Evolutionary conservation across 2,329 filamentous ascomycete species (phyloP).

Genomic region (Gyromitra esculenta): DNA sequence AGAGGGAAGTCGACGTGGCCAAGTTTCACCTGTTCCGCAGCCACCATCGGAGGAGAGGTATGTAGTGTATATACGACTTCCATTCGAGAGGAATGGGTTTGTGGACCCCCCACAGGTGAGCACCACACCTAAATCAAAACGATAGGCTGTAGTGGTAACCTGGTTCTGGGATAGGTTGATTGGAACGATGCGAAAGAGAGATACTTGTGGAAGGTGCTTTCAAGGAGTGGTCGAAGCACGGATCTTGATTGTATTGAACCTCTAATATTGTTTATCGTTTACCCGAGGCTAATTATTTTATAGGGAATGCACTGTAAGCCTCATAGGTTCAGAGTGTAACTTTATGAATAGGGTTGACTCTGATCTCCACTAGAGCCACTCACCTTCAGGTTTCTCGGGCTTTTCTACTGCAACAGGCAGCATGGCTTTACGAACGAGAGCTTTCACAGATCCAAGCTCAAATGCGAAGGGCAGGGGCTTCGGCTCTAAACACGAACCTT

Average conservation of each 20-base stretch:
- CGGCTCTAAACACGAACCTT: slow-evolving; percentile 51
- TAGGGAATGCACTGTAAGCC: slow-evolving; percentile 80
- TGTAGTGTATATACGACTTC: slow-evolving; percentile 88
- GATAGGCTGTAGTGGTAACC: not conserved
- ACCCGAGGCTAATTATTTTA: slow-evolving; percentile 39
- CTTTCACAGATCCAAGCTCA: slow-evolving; percentile 89
- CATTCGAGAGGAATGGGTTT: slow-evolving; percentile 86
- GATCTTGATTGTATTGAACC: slow-evolving; percentile 80
- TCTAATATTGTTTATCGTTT: not conserved
- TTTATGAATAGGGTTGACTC: slow-evolving; percentile 3
- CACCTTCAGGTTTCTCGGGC: slow-evolving; percentile 85
- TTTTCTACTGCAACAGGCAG: slow-evolving; percentile 91
- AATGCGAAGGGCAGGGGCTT: slow-evolving; percentile 72
- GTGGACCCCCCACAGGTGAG: slow-evolving; percentile 85
- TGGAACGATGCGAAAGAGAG: slow-evolving; percentile 91
- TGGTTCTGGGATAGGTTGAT: slow-evolving; percentile 70
- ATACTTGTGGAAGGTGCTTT: slow-evolving; percentile 88
- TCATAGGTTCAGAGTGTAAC: slow-evolving; percentile 5
- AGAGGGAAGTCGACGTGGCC: slow-evolving; percentile 48
- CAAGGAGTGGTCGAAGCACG: slow-evolving; percentile 77
- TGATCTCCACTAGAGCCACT: slow-evolving; percentile 67
- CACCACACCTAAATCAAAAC: slow-evolving; percentile 38
- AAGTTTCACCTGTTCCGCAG: slow-evolving; percentile 35
- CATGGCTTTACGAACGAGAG: slow-evolving; percentile 91
- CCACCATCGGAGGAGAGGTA: slow-evolving; percentile 65